Evolutionary conservation across 2,329 filamentous ascomycete species (phyloP).

Genomic region (Blastomyces emzantsi): DNA sequence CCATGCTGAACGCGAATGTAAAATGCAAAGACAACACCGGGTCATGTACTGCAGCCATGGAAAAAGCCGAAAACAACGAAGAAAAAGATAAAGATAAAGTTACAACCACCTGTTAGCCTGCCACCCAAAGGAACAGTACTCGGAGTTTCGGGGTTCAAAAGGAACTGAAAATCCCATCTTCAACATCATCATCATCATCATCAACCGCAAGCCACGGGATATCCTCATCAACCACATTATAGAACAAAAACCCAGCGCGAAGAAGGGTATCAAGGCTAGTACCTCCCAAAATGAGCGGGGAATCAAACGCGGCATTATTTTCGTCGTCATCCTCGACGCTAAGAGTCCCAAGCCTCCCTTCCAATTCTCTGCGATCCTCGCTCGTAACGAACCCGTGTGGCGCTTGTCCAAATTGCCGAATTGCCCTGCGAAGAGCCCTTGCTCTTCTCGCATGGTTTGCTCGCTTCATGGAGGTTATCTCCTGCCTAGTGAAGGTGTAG

Average conservation of each 20-base stretch:
- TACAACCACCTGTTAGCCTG: not conserved
- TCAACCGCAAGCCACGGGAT: not conserved
- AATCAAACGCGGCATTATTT: not conserved
- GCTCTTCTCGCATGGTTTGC: constrained; percentile 8
- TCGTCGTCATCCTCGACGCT: not conserved
- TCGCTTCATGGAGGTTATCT: constrained; percentile 13
- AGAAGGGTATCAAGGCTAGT: not conserved
- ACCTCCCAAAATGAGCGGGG: not conserved
- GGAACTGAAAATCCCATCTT: not conserved
- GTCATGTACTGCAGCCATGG: not conserved
- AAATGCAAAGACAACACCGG: not conserved
- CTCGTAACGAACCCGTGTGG: not conserved
- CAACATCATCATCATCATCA: not conserved
- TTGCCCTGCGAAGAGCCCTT: not conserved
- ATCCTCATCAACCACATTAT: not conserved
- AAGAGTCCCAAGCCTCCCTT: not conserved
- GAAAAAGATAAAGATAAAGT: not conserved
- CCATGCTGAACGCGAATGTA: not conserved
- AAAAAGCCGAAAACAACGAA: not conserved
- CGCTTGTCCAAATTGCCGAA: not conserved
- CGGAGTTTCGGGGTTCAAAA: not conserved
- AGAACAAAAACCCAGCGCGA: not conserved
- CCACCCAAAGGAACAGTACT: not conserved
- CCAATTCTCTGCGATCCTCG: not conserved
- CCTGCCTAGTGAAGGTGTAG: constrained; percentile 14